Evolutionary conservation across 2,329 filamentous ascomycete genomes (phyloP), one percentile per base, ranked within the genome.

Genomic region (Fusarium ramigenum): DNA sequence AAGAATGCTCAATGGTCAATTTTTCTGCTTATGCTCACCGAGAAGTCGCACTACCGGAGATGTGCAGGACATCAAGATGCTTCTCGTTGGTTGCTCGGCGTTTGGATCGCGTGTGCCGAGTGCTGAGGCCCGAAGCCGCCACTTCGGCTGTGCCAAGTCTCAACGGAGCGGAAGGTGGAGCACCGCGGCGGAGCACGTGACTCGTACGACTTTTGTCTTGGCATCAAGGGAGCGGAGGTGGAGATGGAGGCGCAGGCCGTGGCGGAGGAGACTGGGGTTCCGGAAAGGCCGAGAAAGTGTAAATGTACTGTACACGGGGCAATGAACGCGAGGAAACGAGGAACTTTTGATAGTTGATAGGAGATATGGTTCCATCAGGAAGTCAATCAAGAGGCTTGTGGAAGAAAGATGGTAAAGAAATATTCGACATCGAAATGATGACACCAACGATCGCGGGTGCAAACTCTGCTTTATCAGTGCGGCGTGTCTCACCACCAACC

Each of bases 141-240:
- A 72, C 64, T 69, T 72, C 42, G 46, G 43, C 14, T 63, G 44
- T 44, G 66, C 59, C 58, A 64, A 66, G 63, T 32, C 42, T 64
- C 60, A 34, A 64, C 70, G 66, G 70, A 66, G 71, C 67, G 69
- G 72, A 60, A 54, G 59, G 63, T 60, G 72, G 60, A 37, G 39
- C 50, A 30, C 64, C 64, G 70, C 52, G 44, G 73, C 75, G 75
- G 73, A 70, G 65, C 75, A 77, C 75, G 75, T 77, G 75, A 77
- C 71, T 69, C 53, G 60, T 69, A 69, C 34, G 63, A 72, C 60
- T n/a, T 39, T 71, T 37, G 23, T 53, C 68, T 66, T 66, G 60
- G 61, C 57, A 42, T 56, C 14, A 21, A 40, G 36, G 43, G 30
- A 52, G 59, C 58, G 67, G 70, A 74, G 53, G 50, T 46, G 44